Evolutionary conservation across 1,284 basidiomycete species (phyloP), one percentile per base, ranked within the genome.

Genomic region (Schizophyllum commune): DNA sequence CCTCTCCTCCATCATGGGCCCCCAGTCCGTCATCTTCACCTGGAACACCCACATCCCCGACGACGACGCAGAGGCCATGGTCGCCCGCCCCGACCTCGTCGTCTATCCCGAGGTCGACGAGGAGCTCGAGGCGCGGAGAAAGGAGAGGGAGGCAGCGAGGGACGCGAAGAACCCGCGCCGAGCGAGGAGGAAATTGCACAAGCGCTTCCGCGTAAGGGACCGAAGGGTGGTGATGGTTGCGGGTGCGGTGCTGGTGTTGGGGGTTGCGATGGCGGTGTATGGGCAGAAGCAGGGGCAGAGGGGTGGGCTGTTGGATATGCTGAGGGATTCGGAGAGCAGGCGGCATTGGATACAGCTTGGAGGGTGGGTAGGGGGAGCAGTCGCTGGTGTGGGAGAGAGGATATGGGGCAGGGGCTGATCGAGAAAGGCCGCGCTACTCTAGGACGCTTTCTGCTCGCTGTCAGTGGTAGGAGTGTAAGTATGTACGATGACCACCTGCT

Each of bases 1-100:
- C 8, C 72, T 91, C n/a, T 73, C 79, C 1, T 74, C 77, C 22
- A 87, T 88, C 57, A 83, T 92, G 78, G 91, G 90, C 15, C 87
- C 86, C 0, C 82, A 88, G 63, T 81, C 79, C 60, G 79, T 80
- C 51, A 66, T 82, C 3, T 77, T 77, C 67, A 89, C 87, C 17
- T 89, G 86, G 86, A 81, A 77, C 19, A 76, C 81, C 64, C 68
- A 73, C 33, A 71, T 83, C 56, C 81, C 79, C 0, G 66, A 69
- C 0, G 86, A 86, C 64, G 77, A 81, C 63, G 53, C 19, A 1
- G 82, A 80, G 57, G 83, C 87, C 6, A 84, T 90, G 75, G 83
- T 86, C 27, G 69, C 71, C 4, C 72, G 77, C 51, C 82, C 83
- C 0, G 79, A 82, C 58, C 75, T 82, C 34, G 72, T 89, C 53